Percentiles rank a stretch among this genome's conserved stretches.
phyloP scores from a whole-genome alignment of 768 basidiomycete species.

The Gymnopilus dilepis region DNA sequence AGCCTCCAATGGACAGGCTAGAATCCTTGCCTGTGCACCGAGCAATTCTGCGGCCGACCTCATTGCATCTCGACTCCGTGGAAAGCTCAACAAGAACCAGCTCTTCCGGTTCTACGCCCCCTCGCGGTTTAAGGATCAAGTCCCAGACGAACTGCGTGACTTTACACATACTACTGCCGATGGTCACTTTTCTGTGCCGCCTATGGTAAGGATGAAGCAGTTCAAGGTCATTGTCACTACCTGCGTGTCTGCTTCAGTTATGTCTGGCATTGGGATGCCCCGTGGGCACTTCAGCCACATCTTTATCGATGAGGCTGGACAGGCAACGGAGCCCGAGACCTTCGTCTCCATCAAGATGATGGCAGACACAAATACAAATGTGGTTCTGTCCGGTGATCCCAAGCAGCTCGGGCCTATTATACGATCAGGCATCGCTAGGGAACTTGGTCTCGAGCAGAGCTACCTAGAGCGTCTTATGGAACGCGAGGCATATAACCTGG shows the following conservation, averaged over 20 bases:
- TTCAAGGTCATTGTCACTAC: slow-evolving; percentile 68
- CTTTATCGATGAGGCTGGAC: slow-evolving; percentile 76
- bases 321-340: slow-evolving; percentile 72
- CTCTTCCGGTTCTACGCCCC: slow-evolving; percentile 63
- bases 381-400: slow-evolving; percentile 72
- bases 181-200: slow-evolving; percentile 47
- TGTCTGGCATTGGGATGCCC: slow-evolving; percentile 58
- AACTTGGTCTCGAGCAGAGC: slow-evolving; percentile 62
- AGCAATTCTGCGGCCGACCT: slow-evolving; percentile 73
- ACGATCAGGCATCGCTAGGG: slow-evolving; percentile 58
- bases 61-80: slow-evolving; percentile 49
- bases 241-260: slow-evolving; percentile 65
- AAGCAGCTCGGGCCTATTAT: slow-evolving; percentile 77
- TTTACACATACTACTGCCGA: slow-evolving; percentile 41
- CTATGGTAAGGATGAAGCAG: slow-evolving; percentile 38
- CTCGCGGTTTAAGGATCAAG: slow-evolving; percentile 42
- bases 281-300: slow-evolving; percentile 72
- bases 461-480: slow-evolving; percentile 67
- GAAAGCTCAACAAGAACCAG: slow-evolving; percentile 33
- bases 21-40: slow-evolving; percentile 68
- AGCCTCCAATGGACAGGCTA: slow-evolving; percentile 39
- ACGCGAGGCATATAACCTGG: slow-evolving; percentile 44
- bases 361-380: slow-evolving; percentile 55
- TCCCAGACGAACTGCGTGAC: slow-evolving; percentile 48
- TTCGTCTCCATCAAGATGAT: slow-evolving; percentile 69